Conservation (phyloP, 164 flowering plant species). For the Protea cynaroides region DNA sequence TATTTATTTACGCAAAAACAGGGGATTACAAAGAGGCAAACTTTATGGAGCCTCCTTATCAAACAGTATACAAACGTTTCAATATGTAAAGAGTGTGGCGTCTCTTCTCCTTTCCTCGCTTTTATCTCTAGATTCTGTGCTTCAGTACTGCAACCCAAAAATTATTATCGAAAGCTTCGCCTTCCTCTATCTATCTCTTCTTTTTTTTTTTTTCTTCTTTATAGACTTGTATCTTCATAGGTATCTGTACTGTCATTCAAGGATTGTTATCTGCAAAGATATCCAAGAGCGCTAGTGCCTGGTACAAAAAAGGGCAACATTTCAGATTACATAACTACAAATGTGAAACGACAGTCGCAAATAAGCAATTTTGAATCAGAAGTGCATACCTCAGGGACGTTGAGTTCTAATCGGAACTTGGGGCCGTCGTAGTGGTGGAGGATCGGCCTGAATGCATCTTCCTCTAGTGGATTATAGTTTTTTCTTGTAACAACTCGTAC, state of each 20-base stretch:
- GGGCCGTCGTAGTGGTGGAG: constrained; percentile 29
- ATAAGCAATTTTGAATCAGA: not conserved
- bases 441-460: constrained; percentile 28
- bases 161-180: not conserved
- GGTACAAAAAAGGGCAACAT: not conserved
- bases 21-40: too few relatives aligned
- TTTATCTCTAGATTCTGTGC: not conserved
- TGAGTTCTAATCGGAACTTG: constrained; percentile 26
- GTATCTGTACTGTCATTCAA: not conserved
- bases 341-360: not conserved
- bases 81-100: too few relatives aligned
- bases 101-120: too few relatives aligned
- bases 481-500: constrained; percentile 18
- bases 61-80: too few relatives aligned
- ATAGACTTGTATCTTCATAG: not conserved
- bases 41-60: too few relatives aligned
- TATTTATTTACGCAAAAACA: too few relatives aligned
- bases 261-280: constrained; percentile 10
- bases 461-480: constrained; percentile 17
- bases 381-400: constrained; percentile 20
- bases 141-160: not conserved
- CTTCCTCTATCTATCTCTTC: not conserved
- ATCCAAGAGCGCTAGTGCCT: constrained; percentile 20
- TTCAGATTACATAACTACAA: not conserved
- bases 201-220: not conserved